These are phyloP conservation scores for Sphagnum contortum DNA, from an alignment of 225 moss, liverwort and hornwort genomes.

Conservation along the genomic window DNA sequence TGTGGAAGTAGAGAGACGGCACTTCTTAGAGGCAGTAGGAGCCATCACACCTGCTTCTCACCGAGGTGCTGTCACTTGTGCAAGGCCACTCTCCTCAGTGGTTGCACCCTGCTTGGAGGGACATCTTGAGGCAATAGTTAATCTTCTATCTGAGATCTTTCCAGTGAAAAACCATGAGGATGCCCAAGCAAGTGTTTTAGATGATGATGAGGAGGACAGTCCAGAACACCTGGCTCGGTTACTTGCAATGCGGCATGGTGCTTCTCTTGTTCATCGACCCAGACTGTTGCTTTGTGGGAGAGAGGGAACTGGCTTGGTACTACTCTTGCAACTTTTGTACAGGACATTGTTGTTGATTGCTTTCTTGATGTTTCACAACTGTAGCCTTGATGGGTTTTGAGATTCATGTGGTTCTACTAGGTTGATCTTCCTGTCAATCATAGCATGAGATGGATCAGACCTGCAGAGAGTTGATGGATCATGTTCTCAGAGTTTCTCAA, in stretches of 20 bases:
- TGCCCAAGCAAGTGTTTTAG: slow-evolving; percentile 21
- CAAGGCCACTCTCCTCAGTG: slow-evolving; percentile 57
- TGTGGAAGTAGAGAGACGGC: slow-evolving; percentile 70
- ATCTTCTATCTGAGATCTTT: slow-evolving; percentile 46
- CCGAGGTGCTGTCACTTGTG: slow-evolving; percentile 68
- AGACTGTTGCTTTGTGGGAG: slow-evolving; percentile 56
- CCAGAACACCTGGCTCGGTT: slow-evolving; percentile 63
- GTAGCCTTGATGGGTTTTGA: too few relatives aligned
- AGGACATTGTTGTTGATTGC: neutral
- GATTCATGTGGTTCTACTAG: too few relatives aligned
- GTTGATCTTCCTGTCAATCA: too few relatives aligned
- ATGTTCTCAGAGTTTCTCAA: too few relatives aligned
- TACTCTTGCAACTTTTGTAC: neutral
- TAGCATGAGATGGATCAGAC: too few relatives aligned
- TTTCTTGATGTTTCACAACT: neutral
- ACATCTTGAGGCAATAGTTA: slow-evolving; percentile 52
- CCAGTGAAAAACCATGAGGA: slow-evolving; percentile 33
- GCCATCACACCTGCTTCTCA: slow-evolving; percentile 76
- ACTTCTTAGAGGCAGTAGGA: slow-evolving; percentile 67
- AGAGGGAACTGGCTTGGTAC: slow-evolving; percentile 72
- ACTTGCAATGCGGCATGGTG: slow-evolving; percentile 39
- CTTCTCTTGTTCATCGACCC: slow-evolving; percentile 49
- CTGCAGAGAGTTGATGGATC: too few relatives aligned
- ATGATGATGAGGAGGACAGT: slow-evolving; percentile 60
- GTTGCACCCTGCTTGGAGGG: slow-evolving; percentile 56